Base-by-base conservation (phyloP, 2,329 filamentous ascomycete species). In the Pseudogymnoascus sp. region DNA sequence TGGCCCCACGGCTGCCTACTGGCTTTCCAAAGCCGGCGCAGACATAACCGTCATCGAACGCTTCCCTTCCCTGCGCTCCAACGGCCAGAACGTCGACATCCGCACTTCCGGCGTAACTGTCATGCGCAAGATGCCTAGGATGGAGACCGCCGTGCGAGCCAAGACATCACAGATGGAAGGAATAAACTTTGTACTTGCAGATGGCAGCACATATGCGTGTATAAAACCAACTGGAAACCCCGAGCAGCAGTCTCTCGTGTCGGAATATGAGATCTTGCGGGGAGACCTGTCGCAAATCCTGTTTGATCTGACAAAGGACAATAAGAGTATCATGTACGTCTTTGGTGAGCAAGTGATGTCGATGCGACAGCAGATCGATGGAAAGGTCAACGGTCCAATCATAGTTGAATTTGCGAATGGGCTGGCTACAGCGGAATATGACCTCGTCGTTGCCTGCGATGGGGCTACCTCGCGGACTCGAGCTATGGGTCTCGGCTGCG, bases 381-480 rank as follows among this genome's bases (percentile, higher is more conserved):
- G 72, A 0, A 73, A 74, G 2, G 68, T 78, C 53, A 23, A 49
- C 14, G 1, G 21, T 25, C 21, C 21, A 14, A 49, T 49, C 14
- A 72, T 66, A 1, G 77, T 81, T 31, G 72, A 77, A 31, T 79
- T 80, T 64, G 66, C 71, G 12, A 78, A 77, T 43, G 72, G 75
- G 25, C 65, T 69, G 3, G 72, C 73, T 6, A 65, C 72, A 4
- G 60, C 73, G 3, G 68, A 75, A n/a, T 82, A 73, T 65, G 79
- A 82, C 63, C 75, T 83, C 2, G 75, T 83, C 14, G 76, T 82
- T 11, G 79, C 77, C 21, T 78, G 76, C 62, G 80, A 82, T 64
- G 80, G 80, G 1, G 70, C 77, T 9, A 77, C 74, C 1, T 82
- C 80, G 2, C 71, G 75, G 42, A 82, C 78, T 25, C 74, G 80